These are phyloP conservation scores for Penicillium sp. DNA, from an alignment of 2,329 filamentous ascomycete genomes.

Conservation along the genomic window DNA sequence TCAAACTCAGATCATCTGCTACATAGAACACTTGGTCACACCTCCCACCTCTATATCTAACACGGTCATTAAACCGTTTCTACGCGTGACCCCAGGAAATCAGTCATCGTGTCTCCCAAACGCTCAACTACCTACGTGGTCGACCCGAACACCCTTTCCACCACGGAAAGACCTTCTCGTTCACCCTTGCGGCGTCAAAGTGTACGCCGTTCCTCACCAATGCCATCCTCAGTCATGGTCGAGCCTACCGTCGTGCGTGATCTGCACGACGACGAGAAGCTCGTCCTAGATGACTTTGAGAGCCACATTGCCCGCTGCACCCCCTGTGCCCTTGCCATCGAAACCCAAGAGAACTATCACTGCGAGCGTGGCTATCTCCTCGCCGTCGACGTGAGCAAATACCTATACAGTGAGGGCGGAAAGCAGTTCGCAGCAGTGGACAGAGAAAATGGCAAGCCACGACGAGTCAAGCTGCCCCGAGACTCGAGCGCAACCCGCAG, in stretches of 20 bases:
- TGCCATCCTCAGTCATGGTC: slow-evolving; percentile 30
- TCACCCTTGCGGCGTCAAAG: slow-evolving; percentile 17
- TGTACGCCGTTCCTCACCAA: slow-evolving; percentile 28
- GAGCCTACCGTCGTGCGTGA: slow-evolving; percentile 34
- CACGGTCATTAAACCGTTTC: slow-evolving; percentile 11
- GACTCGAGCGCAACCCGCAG: slow-evolving; percentile 35
- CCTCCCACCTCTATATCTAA: slow-evolving; percentile 1
- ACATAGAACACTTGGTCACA: background rate
- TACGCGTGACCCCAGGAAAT: slow-evolving; percentile 15
- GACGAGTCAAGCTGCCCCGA: slow-evolving; percentile 45
- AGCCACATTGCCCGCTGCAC: slow-evolving; percentile 37
- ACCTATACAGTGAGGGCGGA: slow-evolving; percentile 38
- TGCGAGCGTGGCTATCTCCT: slow-evolving; percentile 38
- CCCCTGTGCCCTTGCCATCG: slow-evolving; percentile 32
- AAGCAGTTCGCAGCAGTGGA: slow-evolving; percentile 46
- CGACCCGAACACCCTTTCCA: slow-evolving; percentile 18
- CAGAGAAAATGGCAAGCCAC: slow-evolving; percentile 37
- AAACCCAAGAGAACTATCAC: slow-evolving; percentile 28
- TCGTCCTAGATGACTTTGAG: slow-evolving; percentile 39
- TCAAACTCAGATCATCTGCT: background rate
- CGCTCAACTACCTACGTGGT: slow-evolving; percentile 25
- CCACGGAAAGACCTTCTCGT: slow-evolving; percentile 21
- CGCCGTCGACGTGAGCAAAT: slow-evolving; percentile 36
- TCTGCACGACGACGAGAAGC: slow-evolving; percentile 36
- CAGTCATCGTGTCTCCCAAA: slow-evolving; percentile 33